Evolutionary conservation across 306 rosid species (phyloP), one percentile per base, ranked within the genome.

Genomic region (Fragaria iinumae): DNA sequence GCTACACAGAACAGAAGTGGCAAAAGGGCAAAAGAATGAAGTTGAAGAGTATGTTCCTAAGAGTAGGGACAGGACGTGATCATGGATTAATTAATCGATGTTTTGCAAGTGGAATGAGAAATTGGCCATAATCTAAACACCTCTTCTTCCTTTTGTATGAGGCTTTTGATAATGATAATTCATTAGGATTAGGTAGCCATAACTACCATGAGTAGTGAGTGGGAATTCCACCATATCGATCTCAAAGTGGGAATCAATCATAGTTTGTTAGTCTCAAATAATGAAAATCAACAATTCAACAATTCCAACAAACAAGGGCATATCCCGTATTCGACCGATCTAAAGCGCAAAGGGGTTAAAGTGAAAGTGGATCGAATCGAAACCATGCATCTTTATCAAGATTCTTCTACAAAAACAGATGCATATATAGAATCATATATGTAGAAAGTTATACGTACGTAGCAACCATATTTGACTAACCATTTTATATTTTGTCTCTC

Each of bases 141-240:
- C 4, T 29, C 18, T 71, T 72, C 36, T 36, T 72, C 25, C 45
- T 11, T 59, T 25, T 59, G 6, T 57, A 57, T 69, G 67, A 81
- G 44, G 44, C 55, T 36, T 43, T 69, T 43, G 3, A 41, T 39
- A 49, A 44, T 45, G 8, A 78, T 83, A 23, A 67, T 63, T 73
- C 45, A 47, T 45, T 55, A 56, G 53, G 27, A 62, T 27, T 41
- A 12, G 43, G 25, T 34, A 34, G 44, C 45, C 14, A 11, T 9
- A 65, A 50, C 25, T 57, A 68, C 75, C 82, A 57, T 66, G 79
- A 74, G 79, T 48, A 71, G 74, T 69, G 89, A 84, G 81, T 81
- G 75, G 93, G 89, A 88, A 81, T 80, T 78, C 91, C 91, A 90
- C 88, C 82, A 29, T 13, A 39, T 39, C 43, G 43, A 45, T 50